A percentile compares a stretch with the other conserved stretches of the same genome.
Conservation (phyloP, 148 eudicot genomes). For the Vaccinium vitisidaea region DNA sequence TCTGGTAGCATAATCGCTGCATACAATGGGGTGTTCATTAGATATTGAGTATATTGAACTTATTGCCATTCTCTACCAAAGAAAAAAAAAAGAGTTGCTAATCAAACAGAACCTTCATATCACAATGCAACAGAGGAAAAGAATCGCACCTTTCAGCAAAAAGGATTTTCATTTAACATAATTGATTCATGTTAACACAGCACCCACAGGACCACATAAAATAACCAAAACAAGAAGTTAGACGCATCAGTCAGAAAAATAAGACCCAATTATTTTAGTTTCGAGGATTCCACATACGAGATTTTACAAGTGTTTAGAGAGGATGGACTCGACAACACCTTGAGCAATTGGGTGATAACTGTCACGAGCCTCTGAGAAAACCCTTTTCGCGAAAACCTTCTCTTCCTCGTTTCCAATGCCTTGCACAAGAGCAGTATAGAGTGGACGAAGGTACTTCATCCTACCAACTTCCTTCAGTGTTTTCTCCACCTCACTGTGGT, state of each 20-base stretch:
- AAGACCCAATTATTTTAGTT: neutral
- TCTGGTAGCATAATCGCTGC: too few relatives aligned
- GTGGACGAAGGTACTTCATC: constrained; percentile 92
- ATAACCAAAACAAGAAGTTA: neutral
- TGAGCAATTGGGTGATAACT: constrained; percentile 93
- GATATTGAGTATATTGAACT: too few relatives aligned
- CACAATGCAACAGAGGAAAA: neutral
- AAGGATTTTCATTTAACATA: neutral
- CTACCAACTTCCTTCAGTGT: constrained; percentile 95
- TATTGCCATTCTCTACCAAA: too few relatives aligned
- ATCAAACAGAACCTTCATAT: neutral
- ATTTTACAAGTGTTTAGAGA: constrained; percentile 59
- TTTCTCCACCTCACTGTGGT: constrained; percentile 79
- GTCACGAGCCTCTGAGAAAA: constrained; percentile 71
- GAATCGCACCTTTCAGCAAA: neutral
- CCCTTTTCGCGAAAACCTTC: constrained; percentile 73
- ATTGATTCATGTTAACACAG: neutral
- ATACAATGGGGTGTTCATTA: too few relatives aligned
- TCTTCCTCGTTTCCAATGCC: constrained; percentile 77
- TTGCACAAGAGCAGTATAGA: constrained; percentile 68
- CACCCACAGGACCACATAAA: neutral
- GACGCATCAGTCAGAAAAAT: neutral
- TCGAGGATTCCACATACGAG: neutral
- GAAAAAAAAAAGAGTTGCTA: neutral
- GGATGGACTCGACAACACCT: constrained; percentile 89